Conservation (phyloP, 1,139 yeast species). For the Casaregolazyma lundiana region DNA sequence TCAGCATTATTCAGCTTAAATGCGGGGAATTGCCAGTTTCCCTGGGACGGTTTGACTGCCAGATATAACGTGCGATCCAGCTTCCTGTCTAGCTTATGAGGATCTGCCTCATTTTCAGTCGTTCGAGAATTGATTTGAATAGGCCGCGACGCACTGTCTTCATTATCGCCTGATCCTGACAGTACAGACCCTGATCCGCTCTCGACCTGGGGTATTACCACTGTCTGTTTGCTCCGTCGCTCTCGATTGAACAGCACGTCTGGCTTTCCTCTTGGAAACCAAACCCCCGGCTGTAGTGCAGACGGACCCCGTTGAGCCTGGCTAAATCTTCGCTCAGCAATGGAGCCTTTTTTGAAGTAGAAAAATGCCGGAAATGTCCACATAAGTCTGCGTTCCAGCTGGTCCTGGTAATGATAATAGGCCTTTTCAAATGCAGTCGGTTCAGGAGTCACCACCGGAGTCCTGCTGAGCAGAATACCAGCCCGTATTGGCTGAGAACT, state of each 20-base stretch:
- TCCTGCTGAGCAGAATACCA: constrained; percentile 64
- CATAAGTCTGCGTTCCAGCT: constrained; percentile 84
- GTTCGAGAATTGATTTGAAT: constrained; percentile 65
- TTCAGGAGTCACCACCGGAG: constrained; percentile 80
- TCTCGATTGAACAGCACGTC: constrained; percentile 86
- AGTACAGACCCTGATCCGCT: constrained; percentile 37
- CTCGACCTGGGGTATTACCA: constrained; percentile 60
- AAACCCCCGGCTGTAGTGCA: constrained; percentile 65
- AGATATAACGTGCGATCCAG: constrained; percentile 78
- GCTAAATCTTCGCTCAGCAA: constrained; percentile 77
- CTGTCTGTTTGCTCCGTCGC: constrained; percentile 72
- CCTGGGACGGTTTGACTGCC: constrained; percentile 46
- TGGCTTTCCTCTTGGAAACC: constrained; percentile 79
- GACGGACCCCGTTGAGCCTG: constrained; percentile 64
- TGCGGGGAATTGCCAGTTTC: constrained; percentile 71
- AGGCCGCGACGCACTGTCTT: constrained; percentile 53
- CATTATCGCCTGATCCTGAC: constrained; percentile 37
- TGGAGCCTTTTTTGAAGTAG: constrained; percentile 85
- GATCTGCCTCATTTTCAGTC: constrained; percentile 78
- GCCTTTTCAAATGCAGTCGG: constrained; percentile 65
- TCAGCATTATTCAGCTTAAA: constrained; percentile 44
- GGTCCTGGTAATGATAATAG: constrained; percentile 79
- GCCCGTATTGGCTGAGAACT: constrained; percentile 22
- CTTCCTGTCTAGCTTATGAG: constrained; percentile 68
- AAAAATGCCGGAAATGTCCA: constrained; percentile 97